Evolutionary conservation across 805 yeast species (phyloP).

Genomic region (Nakazawaea wyomingensis): DNA sequence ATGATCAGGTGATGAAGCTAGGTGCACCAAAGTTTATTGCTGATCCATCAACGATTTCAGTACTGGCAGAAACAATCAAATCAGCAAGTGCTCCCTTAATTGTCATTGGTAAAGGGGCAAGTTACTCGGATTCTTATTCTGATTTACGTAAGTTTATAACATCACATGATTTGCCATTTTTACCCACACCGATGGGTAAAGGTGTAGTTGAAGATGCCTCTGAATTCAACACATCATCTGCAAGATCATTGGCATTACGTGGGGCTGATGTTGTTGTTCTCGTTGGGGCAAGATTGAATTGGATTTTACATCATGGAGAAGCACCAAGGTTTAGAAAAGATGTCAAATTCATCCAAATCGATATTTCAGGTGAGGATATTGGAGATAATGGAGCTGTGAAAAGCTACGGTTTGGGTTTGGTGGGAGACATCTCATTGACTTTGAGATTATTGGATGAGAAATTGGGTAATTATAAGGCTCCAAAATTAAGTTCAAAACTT

Average conservation of each 20-base stretch:
- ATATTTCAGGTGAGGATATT: slow-evolving; percentile 46
- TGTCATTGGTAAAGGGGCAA: slow-evolving; percentile 64
- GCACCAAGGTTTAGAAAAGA: slow-evolving; percentile 42
- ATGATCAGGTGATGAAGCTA: slow-evolving; percentile 2
- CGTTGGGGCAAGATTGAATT: slow-evolving; percentile 64
- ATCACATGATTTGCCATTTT: slow-evolving; percentile 43
- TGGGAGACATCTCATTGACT: slow-evolving; percentile 48
- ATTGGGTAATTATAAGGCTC: slow-evolving; percentile 27
- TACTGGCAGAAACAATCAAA: slow-evolving; percentile 30
- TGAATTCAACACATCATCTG: slow-evolving; percentile 50
- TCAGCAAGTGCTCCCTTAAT: slow-evolving; percentile 44
- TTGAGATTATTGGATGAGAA: slow-evolving; percentile 27
- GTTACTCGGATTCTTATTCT: slow-evolving; percentile 35
- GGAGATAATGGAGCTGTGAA: slow-evolving; percentile 35
- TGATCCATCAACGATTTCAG: slow-evolving; percentile 26
- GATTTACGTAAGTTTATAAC: slow-evolving; percentile 36
- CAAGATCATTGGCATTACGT: slow-evolving; percentile 54
- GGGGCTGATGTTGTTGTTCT: slow-evolving; percentile 55
- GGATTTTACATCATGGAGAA: slow-evolving; percentile 69
- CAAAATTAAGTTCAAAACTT: slow-evolving; percentile 24
- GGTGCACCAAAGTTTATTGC: slow-evolving; percentile 31
- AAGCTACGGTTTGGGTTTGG: slow-evolving; percentile 36
- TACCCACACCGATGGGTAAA: slow-evolving; percentile 79
- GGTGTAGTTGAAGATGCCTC: slow-evolving; percentile 55
- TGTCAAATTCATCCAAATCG: slow-evolving; percentile 54